Conservation (phyloP, 1,284 basidiomycete genomes). For the Melampsora larici-populina region DNA sequence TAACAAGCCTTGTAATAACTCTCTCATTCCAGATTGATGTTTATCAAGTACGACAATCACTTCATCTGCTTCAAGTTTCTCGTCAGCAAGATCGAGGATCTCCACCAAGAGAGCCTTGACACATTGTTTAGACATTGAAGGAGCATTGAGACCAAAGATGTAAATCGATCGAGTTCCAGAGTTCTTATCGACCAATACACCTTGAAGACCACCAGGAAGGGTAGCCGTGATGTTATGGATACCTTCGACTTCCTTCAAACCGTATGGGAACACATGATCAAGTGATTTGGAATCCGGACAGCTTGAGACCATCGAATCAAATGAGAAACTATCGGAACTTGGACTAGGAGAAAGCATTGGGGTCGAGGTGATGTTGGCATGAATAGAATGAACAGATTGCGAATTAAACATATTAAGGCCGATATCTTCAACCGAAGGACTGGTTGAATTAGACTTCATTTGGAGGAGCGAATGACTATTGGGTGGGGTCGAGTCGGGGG, state of each 20-base stretch:
- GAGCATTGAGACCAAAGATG: constrained; percentile 23
- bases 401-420: background rate
- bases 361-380: constrained; percentile 9
- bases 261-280: constrained; percentile 23
- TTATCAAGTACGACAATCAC: constrained; percentile 38
- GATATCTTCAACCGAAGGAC: background rate
- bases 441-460: background rate
- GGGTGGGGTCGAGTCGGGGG: constrained; percentile 23
- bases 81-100: constrained; percentile 34
- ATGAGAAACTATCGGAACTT: constrained; percentile 29
- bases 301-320: background rate
- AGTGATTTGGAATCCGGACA: constrained; percentile 4
- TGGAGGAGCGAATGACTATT: constrained; percentile 9
- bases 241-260: constrained; percentile 29
- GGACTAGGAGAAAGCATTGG: constrained; percentile 31
- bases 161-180: constrained; percentile 32
- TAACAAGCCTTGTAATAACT: constrained; percentile 39
- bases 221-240: constrained; percentile 30
- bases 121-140: background rate
- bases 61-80: constrained; percentile 39
- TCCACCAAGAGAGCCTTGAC: constrained; percentile 19
- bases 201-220: constrained; percentile 26
- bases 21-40: constrained; percentile 16
- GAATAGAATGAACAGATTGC: constrained; percentile 3
- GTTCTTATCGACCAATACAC: constrained; percentile 25